These are phyloP conservation scores for Ceratocystis colombiana DNA, from an alignment of 2,329 filamentous ascomycete species.

Conservation along the genomic window DNA sequence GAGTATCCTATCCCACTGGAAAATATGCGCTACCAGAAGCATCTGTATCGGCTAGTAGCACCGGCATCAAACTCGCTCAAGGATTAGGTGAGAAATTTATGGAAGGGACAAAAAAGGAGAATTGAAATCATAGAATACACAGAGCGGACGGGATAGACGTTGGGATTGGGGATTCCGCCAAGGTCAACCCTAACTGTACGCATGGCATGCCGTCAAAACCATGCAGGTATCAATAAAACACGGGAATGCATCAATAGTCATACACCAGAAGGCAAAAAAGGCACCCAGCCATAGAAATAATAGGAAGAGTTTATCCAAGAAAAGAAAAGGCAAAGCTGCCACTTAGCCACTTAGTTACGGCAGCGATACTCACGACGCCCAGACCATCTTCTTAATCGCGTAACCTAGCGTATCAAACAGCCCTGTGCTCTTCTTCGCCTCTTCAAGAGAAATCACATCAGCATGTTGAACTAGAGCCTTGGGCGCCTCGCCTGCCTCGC, in stretches of 20 bases:
- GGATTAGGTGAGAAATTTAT: background rate
- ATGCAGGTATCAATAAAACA: constrained; percentile 16
- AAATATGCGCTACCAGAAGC: constrained; percentile 91
- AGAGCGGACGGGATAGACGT: background rate
- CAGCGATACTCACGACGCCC: constrained; percentile 42
- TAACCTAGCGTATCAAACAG: constrained; percentile 80
- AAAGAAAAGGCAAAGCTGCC: background rate
- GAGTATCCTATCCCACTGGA: constrained; percentile 78
- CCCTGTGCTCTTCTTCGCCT: constrained; percentile 79
- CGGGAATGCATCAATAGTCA: background rate
- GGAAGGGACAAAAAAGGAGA: background rate
- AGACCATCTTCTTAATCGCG: constrained; percentile 86
- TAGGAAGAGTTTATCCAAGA: background rate
- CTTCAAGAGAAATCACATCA: constrained; percentile 72
- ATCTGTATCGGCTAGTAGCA: constrained; percentile 53
- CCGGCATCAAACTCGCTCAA: constrained; percentile 10
- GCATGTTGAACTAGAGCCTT: constrained; percentile 44
- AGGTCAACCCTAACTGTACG: background rate
- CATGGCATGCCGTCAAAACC: background rate
- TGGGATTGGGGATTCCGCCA: background rate
- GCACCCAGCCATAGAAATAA: constrained; percentile 16
- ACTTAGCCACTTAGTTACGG: too few relatives aligned
- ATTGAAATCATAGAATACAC: background rate
- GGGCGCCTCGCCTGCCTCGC: constrained; percentile 35
- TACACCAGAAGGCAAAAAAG: background rate